Base-by-base conservation (phyloP, 2,329 filamentous ascomycete species). In the Aureobasidium sp. region DNA sequence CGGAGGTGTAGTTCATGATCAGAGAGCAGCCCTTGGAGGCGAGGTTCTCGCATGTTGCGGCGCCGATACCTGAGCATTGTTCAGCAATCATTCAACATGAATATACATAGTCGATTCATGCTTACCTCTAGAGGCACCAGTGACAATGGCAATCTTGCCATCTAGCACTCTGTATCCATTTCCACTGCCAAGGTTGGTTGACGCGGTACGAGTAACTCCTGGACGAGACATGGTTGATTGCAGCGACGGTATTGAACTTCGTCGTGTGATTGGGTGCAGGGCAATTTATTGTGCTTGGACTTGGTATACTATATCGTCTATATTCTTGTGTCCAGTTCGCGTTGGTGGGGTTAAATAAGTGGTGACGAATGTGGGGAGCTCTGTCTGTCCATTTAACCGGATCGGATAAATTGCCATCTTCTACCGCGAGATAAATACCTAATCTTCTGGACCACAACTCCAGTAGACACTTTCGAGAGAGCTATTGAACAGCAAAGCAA, bases 111-210 rank as follows among this genome's bases (percentile, higher is more conserved):
- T 10, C 26, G 15, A 48, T 26, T 7, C 13, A 32, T 9, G 61
- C 69, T 65, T 79, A 90, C 89, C 89, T 79, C 90, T 79, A 63
- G 89, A 91, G 64, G 86, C 88, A 62, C 90, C 90, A 1, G 90
- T 94, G 51, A 94, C 81, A 67, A 95, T 86, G 59, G 84, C 90
- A 57, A 92, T 79, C 74, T 92, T 92, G 67, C 88, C 88, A 71
- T 90, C 85, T 5, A 80, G 72, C 13, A 76, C 68, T 62, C 78
- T 73, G 32, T 67, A 65, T 29, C 66, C 67, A 24, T 70, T 66
- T 53, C 69, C 67, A 26, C 68, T 67, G 32, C 65, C 66, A 27
- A 78, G 66, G 61, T 77, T 78, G 24, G 76, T 78, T 0, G 76
- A 77, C 7, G 69, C 71, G 15, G 71, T 76, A 36, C 75, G 70